Conservation (phyloP, 208 protist genomes). For the Tritrichomonas musculus region DNA sequence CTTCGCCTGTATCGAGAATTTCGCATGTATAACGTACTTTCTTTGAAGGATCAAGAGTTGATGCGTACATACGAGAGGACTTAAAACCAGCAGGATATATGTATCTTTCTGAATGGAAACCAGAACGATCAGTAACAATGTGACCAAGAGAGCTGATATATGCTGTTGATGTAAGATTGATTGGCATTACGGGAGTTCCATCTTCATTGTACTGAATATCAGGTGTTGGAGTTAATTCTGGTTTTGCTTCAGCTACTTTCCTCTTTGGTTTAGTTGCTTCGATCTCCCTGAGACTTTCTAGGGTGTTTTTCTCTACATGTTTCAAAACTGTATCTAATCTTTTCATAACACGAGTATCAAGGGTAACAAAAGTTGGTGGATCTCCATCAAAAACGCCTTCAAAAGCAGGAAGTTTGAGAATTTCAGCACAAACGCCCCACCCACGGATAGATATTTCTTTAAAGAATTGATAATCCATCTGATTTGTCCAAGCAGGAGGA, state of each 20-base stretch:
- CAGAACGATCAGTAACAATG: constrained; percentile 24
- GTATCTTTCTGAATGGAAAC: not conserved
- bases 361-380: not conserved
- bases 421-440: not conserved
- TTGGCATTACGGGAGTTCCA: constrained; percentile 8
- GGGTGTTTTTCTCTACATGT: not conserved
- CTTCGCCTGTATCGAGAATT: not conserved
- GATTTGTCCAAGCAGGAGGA: not conserved
- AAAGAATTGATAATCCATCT: not conserved
- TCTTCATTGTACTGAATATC: constrained; percentile 17
- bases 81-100: constrained; percentile 32
- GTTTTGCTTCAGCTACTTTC: not conserved
- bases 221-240: not conserved
- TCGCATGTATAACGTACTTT: constrained; percentile 22
- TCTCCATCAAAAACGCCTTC: constrained; percentile 20
- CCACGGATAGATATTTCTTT: not conserved
- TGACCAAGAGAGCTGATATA: not conserved
- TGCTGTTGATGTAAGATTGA: not conserved
- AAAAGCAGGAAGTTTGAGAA: not conserved
- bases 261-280: constrained; percentile 16
- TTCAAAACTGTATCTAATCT: not conserved
- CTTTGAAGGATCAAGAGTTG: not conserved
- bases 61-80: not conserved
- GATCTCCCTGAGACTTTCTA: not conserved
- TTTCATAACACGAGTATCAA: not conserved